phyloP scores from a whole-genome alignment of 768 basidiomycete species.

The Agrocybe praecox region DNA sequence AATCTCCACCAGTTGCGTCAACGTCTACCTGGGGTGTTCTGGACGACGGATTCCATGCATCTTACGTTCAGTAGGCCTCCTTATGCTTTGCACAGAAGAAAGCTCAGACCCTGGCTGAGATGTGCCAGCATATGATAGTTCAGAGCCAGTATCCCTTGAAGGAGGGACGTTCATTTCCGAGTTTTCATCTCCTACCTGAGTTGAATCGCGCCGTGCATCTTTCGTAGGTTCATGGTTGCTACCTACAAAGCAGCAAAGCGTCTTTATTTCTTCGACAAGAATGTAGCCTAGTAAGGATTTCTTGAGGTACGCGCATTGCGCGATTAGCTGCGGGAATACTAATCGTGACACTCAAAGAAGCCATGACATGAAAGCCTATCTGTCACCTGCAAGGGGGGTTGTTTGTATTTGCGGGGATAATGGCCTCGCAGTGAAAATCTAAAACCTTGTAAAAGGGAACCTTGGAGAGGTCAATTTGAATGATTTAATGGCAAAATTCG shows the following conservation, averaged over 20 bases:
- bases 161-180: slow-evolving; percentile 42
- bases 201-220: slow-evolving; percentile 32
- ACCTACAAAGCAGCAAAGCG: slow-evolving; percentile 88
- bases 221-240: slow-evolving; percentile 46
- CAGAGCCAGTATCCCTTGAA: slow-evolving; percentile 62
- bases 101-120: slow-evolving; percentile 60
- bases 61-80: slow-evolving; percentile 21
- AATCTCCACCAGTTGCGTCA: no score
- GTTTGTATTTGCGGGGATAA: slow-evolving; percentile 81
- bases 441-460: slow-evolving; percentile 54
- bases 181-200: slow-evolving; percentile 31
- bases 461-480: slow-evolving; percentile 39
- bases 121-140: slow-evolving; percentile 55
- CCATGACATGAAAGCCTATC: slow-evolving; percentile 71
- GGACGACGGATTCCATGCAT: no score
- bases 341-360: slow-evolving; percentile 63
- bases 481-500: not conserved
- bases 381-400: slow-evolving; percentile 86
- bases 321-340: slow-evolving; percentile 66
- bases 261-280: slow-evolving; percentile 90
- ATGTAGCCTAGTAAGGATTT: slow-evolving; percentile 78
- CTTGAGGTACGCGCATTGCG: slow-evolving; percentile 70
- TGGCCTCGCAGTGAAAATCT: slow-evolving; percentile 92
- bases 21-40: no score
- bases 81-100: slow-evolving; percentile 49